Evolutionary conservation across 495 filamentous ascomycete species (phyloP), one percentile per base, ranked within the genome.

Genomic region (Podospora anserina): DNA sequence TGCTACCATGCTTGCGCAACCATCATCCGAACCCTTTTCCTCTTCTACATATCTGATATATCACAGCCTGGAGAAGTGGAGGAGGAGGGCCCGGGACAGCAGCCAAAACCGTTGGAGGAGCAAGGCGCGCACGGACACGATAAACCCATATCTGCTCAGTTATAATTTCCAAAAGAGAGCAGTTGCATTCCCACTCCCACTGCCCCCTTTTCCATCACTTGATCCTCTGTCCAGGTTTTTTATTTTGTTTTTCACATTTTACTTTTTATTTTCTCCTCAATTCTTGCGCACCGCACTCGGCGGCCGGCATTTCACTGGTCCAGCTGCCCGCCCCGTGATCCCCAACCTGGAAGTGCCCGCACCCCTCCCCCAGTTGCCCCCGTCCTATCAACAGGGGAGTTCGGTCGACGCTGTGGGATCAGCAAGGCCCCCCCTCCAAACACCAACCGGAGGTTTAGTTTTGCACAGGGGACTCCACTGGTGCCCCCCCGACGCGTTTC

Each of bases 391-490:
- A 65, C 61, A 63, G 58, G 55, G 55, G 55, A 58, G 55, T 58
- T 58, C 53, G 34, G 15, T 53, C 59, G 44, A 65, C 32, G 61
- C 28, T 64, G 64, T 59, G 62, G 23, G 0, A 49, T 26, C 59
- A 61, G 9, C 60, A 61, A 61, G 44, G 26, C 20, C 54, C 34
- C 65, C 68, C 68, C 30, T 1, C 30, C 30, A 32, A 32, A 49
- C 39, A 49, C 70, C 55, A 70, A 67, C 68, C 70, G 68, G 70
- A 70, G 71, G 68, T 66, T 75, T 75, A 72, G 66, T 66, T 75
- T 75, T 76, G 68, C 62, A 49, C 5, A 68, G 71, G 71, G 64
- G 71, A 49, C 68, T 63, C 74, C 67, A 71, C 68, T 55, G 63
- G 61, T 49, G 30, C 44, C 30, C 44, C 66, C 53, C 56, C 63